These are phyloP conservation scores for Aspergillus sp. DNA, from an alignment of 2,329 filamentous ascomycete genomes.

Conservation along the genomic window DNA sequence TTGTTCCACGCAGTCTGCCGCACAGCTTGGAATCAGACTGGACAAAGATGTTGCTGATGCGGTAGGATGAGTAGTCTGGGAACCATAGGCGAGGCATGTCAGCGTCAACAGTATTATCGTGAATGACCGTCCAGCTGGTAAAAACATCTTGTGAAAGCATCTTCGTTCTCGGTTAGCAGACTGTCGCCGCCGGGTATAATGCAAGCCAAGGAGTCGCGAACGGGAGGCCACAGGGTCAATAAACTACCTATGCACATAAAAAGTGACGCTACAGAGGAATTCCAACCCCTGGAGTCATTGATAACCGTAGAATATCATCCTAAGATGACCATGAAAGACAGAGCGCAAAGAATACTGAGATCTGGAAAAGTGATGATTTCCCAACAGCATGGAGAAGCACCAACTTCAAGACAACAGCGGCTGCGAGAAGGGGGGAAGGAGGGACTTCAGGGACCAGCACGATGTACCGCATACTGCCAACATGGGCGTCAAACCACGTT, in stretches of 20 bases:
- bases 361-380: neutral
- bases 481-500: conserved; percentile 20
- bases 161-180: conserved; percentile 23
- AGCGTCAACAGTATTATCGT: conserved; percentile 26
- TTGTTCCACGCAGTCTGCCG: conserved; percentile 60
- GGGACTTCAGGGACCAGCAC: conserved; percentile 13
- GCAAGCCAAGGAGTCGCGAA: neutral
- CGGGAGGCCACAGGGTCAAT: neutral
- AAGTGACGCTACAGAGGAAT: conserved; percentile 20
- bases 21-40: conserved; percentile 59
- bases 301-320: conserved; percentile 26
- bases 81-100: conserved; percentile 25
- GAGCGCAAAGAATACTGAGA: conserved; percentile 7
- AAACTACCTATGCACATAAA: conserved; percentile 17
- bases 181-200: neutral
- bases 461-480: conserved; percentile 13
- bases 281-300: conserved; percentile 28
- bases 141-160: conserved; percentile 39
- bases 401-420: neutral
- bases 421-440: conserved; percentile 1
- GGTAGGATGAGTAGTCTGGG: conserved; percentile 19
- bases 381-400: neutral
- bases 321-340: conserved; percentile 11
- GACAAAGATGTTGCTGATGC: conserved; percentile 34
- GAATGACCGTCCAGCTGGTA: conserved; percentile 29